These are phyloP conservation scores for Elaphomyces granulatus DNA, from an alignment of 495 filamentous ascomycete genomes.

Conservation along the genomic window DNA sequence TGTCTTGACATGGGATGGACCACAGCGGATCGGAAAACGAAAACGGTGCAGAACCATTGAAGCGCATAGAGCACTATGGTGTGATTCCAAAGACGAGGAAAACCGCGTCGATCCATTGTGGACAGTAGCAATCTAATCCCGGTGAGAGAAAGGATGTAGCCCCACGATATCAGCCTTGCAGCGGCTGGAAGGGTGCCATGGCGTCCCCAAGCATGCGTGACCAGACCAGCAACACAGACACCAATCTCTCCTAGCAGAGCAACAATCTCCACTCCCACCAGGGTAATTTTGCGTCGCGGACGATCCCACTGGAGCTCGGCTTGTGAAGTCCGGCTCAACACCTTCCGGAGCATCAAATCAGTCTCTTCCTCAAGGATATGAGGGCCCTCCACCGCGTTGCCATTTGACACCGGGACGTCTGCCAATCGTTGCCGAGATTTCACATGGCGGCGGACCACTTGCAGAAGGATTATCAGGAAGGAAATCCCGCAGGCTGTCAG, in stretches of 20 bases:
- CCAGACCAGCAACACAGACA: constrained; percentile 47
- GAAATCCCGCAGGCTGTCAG: constrained; percentile 57
- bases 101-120: constrained; percentile 42
- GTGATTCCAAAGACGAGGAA: constrained; percentile 81
- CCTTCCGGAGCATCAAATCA: constrained; percentile 47
- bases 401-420: constrained; percentile 22
- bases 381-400: constrained; percentile 32
- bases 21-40: constrained; percentile 71
- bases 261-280: constrained; percentile 58
- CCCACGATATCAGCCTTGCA: constrained; percentile 55
- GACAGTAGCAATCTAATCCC: constrained; percentile 59
- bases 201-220: constrained; percentile 38
- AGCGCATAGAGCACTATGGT: constrained; percentile 73
- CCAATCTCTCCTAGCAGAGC: constrained; percentile 57
- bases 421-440: constrained; percentile 22
- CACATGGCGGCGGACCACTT: constrained; percentile 36
- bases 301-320: constrained; percentile 62
- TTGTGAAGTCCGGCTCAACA: constrained; percentile 43
- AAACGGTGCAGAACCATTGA: constrained; percentile 62
- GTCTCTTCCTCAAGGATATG: constrained; percentile 37
- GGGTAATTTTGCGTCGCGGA: constrained; percentile 54
- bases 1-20: constrained; percentile 52
- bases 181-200: constrained; percentile 46
- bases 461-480: constrained; percentile 45
- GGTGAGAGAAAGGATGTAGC: constrained; percentile 65